These are phyloP conservation scores for Phalaenopsis equestris DNA, from an alignment of 106 monocot species.

Conservation along the genomic window DNA sequence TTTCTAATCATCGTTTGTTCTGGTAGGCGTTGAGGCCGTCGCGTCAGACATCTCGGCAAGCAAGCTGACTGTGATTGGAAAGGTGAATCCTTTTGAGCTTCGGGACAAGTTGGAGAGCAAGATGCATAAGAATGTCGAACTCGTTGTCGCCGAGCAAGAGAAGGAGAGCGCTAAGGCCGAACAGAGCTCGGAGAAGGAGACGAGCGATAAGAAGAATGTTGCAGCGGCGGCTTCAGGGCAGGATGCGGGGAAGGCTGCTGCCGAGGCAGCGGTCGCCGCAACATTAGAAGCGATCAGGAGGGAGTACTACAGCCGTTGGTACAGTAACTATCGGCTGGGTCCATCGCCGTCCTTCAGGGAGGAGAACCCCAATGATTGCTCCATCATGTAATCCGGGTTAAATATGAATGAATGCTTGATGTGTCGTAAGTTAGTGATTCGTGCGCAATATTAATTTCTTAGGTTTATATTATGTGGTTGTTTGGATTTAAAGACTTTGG, in stretches of 20 bases:
- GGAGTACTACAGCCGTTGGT: no score
- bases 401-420: no score
- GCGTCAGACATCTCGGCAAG: constrained; percentile 22
- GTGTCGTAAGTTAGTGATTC: no score
- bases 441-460: no score
- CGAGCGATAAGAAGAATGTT: constrained; percentile 9
- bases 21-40: constrained; percentile 27
- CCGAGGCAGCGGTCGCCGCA: no score
- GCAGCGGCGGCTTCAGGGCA: constrained; percentile 7
- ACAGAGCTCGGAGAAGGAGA: constrained; percentile 28
- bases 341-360: constrained; percentile 82
- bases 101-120: constrained; percentile 32
- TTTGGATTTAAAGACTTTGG: no score
- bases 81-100: constrained; percentile 48
- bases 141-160: constrained; percentile 11
- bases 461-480: no score
- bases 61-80: constrained; percentile 48
- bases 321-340: background rate
- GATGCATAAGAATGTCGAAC: constrained; percentile 36
- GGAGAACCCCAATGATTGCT: constrained; percentile 90
- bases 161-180: background rate
- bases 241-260: background rate
- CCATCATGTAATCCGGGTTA: no score
- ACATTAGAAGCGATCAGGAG: no score
- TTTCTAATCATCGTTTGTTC: background rate